Base-by-base conservation (phyloP, 371 early-diverging fungal genomes). In the Lichtheimia corymbifera region DNA sequence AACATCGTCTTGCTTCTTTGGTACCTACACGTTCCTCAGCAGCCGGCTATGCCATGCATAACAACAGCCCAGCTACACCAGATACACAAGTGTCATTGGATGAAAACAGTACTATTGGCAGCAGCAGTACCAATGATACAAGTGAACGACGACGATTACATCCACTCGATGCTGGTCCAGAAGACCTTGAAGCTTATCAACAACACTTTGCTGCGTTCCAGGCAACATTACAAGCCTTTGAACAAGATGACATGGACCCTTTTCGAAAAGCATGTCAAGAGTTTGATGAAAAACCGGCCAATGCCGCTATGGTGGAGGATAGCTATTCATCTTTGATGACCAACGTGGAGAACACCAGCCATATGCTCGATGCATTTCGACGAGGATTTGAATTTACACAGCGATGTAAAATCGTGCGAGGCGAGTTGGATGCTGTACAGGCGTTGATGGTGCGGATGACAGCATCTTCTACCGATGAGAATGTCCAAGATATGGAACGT, bases 381-480 rank as follows among this genome's bases (percentile, higher is more conserved):
- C 59, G 66, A 15, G 74, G 73, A 1, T 72, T 65, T 62, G 51
- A 61, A 1, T 78, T 78, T 72, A 64, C 71, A 14, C 67, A 71
- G 9, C 57, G 59, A 41, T 70, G 71, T 35, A 17, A 50, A 0
- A 59, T 67, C 1, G 78, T 82, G 6, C 74, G 77, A 1, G 74
- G 71, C 30, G 83, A 77, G 17, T 60, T 83, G 14, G 80, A 83
- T 25, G 58, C 73, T 27, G 73, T 83, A 20, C 72, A 82, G 50
- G 52, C 72, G 50, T 64, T 67, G 35, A 77, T 79, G 74, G 70
- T 78, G 50, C 73, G 73, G 49, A 68, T 71, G 0, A 66, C 71
- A 25, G 42, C 63, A 12, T 70, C 68, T 11, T 71, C 69, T 3
- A 71, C 69, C 13, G 70, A 71, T 51, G 61, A 69, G 11, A 74